Percentiles rank a stretch among this genome's conserved stretches.
Evolutionary conservation across 305 asterid species (phyloP).

Genomic region (Fraxinus floribunda): DNA sequence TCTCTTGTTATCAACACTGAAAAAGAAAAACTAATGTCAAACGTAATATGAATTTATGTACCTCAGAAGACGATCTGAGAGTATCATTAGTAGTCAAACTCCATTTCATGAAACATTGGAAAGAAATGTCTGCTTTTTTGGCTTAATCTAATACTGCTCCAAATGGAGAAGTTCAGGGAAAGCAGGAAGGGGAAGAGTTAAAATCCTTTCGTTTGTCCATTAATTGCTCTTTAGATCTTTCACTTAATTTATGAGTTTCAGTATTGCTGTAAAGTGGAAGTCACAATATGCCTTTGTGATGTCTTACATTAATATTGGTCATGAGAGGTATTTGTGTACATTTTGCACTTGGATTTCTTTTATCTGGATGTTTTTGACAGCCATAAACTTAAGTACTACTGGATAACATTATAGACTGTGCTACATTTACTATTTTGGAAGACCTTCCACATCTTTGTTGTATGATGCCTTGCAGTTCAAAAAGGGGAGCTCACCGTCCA

Average conservation of each 20-base stretch:
- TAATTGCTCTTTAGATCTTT: neutral
- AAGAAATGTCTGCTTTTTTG: neutral
- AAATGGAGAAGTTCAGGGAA: neutral
- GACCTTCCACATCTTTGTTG: slow-evolving; percentile 10
- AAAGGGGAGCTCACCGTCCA: slow-evolving; percentile 91
- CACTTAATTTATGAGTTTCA: neutral
- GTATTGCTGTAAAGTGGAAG: neutral
- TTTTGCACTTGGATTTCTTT: neutral
- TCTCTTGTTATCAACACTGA: neutral
- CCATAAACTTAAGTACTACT: slow-evolving; percentile 9
- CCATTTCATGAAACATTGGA: neutral
- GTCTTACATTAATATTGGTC: neutral
- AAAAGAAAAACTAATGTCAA: neutral
- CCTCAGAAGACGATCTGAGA: neutral
- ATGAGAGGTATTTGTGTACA: neutral
- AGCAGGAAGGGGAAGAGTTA: neutral
- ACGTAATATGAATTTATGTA: neutral
- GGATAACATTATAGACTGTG: neutral
- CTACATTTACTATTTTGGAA: slow-evolving; percentile 7
- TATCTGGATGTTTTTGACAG: slow-evolving; percentile 1
- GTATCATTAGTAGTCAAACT: neutral
- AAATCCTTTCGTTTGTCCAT: neutral
- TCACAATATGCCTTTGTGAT: neutral
- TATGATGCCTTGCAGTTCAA: slow-evolving; percentile 52
- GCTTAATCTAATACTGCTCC: neutral